Evolutionary conservation across 495 filamentous ascomycete genomes (phyloP).

Genomic region (Tirmania nivea): DNA sequence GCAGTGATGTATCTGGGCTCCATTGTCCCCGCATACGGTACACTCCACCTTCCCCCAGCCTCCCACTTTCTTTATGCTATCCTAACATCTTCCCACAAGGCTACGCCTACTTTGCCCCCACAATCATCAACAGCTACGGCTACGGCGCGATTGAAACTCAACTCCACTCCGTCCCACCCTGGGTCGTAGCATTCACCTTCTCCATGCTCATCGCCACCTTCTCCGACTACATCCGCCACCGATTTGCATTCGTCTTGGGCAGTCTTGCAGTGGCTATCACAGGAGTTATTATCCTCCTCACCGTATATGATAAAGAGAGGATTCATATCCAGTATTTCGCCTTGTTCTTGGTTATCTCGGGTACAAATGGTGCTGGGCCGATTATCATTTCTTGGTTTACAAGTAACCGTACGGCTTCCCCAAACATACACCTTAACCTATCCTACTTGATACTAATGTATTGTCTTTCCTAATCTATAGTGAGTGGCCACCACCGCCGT

Average conservation of each 20-base stretch:
- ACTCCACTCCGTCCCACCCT: conserved; percentile 64
- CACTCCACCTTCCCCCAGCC: background rate
- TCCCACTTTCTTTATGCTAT: conserved; percentile 11
- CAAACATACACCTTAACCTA: background rate
- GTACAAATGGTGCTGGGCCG: conserved; percentile 51
- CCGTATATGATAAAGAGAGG: conserved; percentile 31
- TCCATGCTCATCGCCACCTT: conserved; percentile 48
- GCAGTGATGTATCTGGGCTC: conserved; percentile 81
- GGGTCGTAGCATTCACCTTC: conserved; percentile 56
- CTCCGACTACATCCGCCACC: conserved; percentile 47
- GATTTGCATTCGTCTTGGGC: conserved; percentile 50
- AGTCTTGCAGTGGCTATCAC: conserved; percentile 42
- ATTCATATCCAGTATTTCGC: conserved; percentile 43
- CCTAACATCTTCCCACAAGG: conserved; percentile 1
- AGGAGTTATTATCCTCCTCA: conserved; percentile 52
- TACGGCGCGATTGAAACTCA: conserved; percentile 54
- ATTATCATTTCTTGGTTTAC: conserved; percentile 83
- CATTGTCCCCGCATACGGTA: conserved; percentile 67
- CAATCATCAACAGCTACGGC: conserved; percentile 47
- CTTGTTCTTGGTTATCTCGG: conserved; percentile 48
- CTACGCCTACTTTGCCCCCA: conserved; percentile 57
- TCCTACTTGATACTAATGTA: background rate
- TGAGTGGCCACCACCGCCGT: conserved; percentile 60
- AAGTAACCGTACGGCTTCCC: conserved; percentile 36
- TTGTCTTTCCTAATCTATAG: background rate